A percentile compares a stretch with the other conserved stretches of the same genome.
Evolutionary conservation across 805 yeast species (phyloP).

Genomic region (Metschnikowia reukaufii): DNA sequence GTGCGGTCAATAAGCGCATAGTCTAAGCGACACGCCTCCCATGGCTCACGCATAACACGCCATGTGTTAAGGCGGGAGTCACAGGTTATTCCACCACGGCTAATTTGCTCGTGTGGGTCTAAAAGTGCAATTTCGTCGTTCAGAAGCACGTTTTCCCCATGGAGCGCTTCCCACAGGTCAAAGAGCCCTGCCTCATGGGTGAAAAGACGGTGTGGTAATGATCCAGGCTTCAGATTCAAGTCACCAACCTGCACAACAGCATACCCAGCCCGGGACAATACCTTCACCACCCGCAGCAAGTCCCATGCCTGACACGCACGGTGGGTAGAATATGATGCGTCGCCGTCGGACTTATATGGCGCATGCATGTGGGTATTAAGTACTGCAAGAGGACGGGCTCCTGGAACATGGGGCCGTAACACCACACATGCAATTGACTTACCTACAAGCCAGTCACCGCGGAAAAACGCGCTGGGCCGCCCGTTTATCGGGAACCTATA

Average conservation of each 20-base stretch:
- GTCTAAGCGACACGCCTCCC: slow-evolving; percentile 86
- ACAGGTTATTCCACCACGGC: slow-evolving; percentile 81
- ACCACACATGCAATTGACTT: slow-evolving; percentile 77
- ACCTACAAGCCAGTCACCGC: slow-evolving; percentile 98
- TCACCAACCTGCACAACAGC: slow-evolving; percentile 92
- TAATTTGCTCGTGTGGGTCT: slow-evolving; percentile 54
- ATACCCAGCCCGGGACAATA: slow-evolving; percentile 71
- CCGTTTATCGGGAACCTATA: slow-evolving; percentile 92
- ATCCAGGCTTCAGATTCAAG: slow-evolving; percentile 83
- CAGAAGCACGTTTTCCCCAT: slow-evolving; percentile 39
- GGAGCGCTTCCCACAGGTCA: slow-evolving; percentile 80
- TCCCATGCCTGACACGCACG: slow-evolving; percentile 98
- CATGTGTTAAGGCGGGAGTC: slow-evolving; percentile 87
- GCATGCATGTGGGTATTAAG: slow-evolving; percentile 97
- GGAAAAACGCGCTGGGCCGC: slow-evolving; percentile 84
- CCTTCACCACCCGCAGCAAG: slow-evolving; percentile 62
- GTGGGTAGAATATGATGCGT: slow-evolving; percentile 87
- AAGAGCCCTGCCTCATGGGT: slow-evolving; percentile 64
- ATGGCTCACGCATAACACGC: slow-evolving; percentile 55
- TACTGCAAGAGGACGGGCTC: slow-evolving; percentile 63
- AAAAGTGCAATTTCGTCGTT: slow-evolving; percentile 28
- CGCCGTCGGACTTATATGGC: slow-evolving; percentile 81
- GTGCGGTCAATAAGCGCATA: slow-evolving; percentile 75
- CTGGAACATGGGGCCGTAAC: slow-evolving; percentile 50
- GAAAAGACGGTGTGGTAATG: slow-evolving; percentile 74